These are phyloP conservation scores for Penicillium janthinellum DNA, from an alignment of 2,329 filamentous ascomycete genomes.

Conservation along the genomic window DNA sequence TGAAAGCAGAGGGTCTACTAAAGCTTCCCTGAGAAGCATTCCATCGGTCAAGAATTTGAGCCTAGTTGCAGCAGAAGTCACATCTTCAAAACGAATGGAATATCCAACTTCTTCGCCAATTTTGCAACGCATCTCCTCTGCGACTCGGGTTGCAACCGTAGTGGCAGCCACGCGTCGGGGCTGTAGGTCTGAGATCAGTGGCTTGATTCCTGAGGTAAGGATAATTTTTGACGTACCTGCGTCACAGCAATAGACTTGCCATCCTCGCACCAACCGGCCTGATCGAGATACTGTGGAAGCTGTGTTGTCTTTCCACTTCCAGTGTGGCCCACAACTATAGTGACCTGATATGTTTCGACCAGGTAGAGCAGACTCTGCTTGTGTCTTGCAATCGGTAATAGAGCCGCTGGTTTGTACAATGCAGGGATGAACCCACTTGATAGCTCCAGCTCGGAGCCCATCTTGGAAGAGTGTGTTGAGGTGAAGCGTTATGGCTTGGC, in stretches of 20 bases:
- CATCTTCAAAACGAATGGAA: constrained; percentile 88
- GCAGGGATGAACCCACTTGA: constrained; percentile 67
- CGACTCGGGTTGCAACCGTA: constrained; percentile 83
- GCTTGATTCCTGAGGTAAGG: not conserved
- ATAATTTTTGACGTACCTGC: constrained; percentile 65
- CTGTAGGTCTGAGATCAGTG: constrained; percentile 49
- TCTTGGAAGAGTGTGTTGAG: constrained; percentile 22
- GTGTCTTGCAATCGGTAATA: constrained; percentile 86
- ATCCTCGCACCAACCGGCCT: constrained; percentile 83
- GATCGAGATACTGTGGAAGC: constrained; percentile 85
- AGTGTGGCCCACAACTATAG: constrained; percentile 89
- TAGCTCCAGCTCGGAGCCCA: constrained; percentile 49
- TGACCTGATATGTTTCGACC: constrained; percentile 80
- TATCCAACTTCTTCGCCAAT: constrained; percentile 91
- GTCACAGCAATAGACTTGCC: constrained; percentile 86
- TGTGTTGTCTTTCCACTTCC: constrained; percentile 96
- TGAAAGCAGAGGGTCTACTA: constrained; percentile 87
- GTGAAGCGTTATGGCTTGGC: not conserved
- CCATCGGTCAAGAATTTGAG: constrained; percentile 98
- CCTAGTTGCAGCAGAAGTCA: constrained; percentile 78
- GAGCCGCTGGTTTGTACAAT: constrained; percentile 78
- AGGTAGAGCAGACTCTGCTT: constrained; percentile 78
- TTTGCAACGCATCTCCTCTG: constrained; percentile 83
- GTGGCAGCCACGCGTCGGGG: constrained; percentile 88
- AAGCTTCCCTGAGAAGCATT: constrained; percentile 82